These are phyloP conservation scores for Microbotryum violaceum DNA, from an alignment of 1,284 basidiomycete species.

Conservation along the genomic window DNA sequence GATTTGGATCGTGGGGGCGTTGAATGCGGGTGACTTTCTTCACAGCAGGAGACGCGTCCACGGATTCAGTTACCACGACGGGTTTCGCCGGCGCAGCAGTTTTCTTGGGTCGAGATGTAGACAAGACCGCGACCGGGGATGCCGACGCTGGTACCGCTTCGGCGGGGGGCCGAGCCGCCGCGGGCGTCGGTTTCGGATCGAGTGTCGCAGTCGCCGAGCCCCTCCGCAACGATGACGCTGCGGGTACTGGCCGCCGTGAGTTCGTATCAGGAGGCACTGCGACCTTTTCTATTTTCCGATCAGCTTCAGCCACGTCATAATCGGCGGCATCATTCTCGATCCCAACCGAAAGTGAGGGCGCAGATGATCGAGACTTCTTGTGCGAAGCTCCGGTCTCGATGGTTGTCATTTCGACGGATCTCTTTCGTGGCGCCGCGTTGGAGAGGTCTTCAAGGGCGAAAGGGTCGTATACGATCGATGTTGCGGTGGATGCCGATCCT, in stretches of 20 bases:
- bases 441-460: background rate
- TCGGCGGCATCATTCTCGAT: no score
- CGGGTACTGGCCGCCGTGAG: no score
- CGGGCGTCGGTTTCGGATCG: background rate
- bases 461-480: background rate
- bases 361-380: no score
- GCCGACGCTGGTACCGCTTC: background rate
- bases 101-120: background rate
- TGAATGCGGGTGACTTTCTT: background rate
- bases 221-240: no score
- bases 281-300: no score
- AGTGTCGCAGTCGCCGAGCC: background rate
- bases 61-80: no score
- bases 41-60: background rate
- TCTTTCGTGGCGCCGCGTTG: background rate
- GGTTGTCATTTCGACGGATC: background rate
- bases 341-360: no score
- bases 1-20: constrained; percentile 11
- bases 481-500: background rate
- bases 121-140: background rate
- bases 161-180: background rate
- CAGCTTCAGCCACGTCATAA: no score
- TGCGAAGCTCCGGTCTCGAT: no score
- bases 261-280: no score
- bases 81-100: background rate